Evolutionary conservation across 139 green algal species (phyloP), one percentile per base, ranked within the genome.

Genomic region (Micractinium sp.): DNA sequence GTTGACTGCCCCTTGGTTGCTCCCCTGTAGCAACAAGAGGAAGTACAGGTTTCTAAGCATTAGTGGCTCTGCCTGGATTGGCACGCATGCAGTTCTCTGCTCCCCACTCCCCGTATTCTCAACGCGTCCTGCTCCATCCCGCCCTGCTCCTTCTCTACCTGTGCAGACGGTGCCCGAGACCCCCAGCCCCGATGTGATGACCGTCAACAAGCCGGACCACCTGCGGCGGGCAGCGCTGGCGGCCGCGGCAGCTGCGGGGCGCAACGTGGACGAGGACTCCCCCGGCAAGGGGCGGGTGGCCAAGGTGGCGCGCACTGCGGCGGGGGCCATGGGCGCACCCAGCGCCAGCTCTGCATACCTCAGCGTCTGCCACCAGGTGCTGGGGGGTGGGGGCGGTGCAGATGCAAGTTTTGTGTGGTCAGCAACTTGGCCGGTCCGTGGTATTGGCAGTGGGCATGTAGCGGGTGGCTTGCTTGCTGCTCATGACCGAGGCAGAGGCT

Each of bases 81-180:
- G n/a, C n/a, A n/a, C n/a, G 63, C 63, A 71, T 71, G 63, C 63
- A 3, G 63, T 12, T 25, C 63, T 27, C 22, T n/a, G 63, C 63
- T 71, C 63, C 20, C 20, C 14, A 12, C 63, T 73, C 14, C 2
- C 63, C 23, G 63, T 29, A 25, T 20, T 7, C 27, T 76, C 27
- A 35, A 38, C 27, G 3, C 5, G 69, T 27, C 36, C 36, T 35
- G 18, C 2, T 4, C 38, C 9, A 33, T 15, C 23, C 22, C 36
- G 33, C 76, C 76, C 35, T 18, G 16, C 27, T 25, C 77, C 15
- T 56, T 14, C 78, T 14, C 13, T 84, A 13, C 29, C 22, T 73
- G 19, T 79, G 63, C 85, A 88, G 92, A 97, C 95, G 19, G 94
- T 98, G 76, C 96, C 96, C 33, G 96, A 98, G 91, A 98, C 96